phyloP scores from a whole-genome alignment of 352 stramenopile genomes.

The Pythium sp. region DNA sequence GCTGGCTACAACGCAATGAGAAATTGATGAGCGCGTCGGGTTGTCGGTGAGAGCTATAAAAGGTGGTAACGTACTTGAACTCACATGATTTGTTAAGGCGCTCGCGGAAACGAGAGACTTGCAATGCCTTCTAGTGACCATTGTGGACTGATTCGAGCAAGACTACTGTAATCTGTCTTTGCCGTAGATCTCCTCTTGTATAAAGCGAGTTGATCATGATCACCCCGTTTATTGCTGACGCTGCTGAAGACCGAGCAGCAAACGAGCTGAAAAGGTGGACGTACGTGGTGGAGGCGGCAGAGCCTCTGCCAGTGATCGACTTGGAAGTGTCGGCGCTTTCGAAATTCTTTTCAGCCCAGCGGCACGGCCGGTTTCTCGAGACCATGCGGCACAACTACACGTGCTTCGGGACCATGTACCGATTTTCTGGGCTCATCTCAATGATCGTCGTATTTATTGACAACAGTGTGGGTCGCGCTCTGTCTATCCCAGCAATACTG shows the following conservation, averaged over 20 bases:
- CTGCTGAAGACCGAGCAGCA: not conserved
- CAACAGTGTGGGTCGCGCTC: not conserved
- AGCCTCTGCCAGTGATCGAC: conserved; percentile 9
- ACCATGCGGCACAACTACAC: conserved; percentile 12
- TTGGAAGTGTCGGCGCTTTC: not conserved
- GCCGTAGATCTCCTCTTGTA: not conserved
- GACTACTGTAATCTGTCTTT: not conserved
- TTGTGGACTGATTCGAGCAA: not conserved
- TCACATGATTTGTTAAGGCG: not conserved
- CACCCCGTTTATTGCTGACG: not conserved
- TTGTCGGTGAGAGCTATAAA: not conserved
- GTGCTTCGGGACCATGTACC: conserved; percentile 9
- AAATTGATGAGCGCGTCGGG: not conserved
- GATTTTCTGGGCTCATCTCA: not conserved
- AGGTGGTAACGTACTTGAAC: not conserved
- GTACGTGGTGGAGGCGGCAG: conserved; percentile 8
- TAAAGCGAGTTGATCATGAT: not conserved
- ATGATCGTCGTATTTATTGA: conserved; percentile 10
- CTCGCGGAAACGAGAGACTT: not conserved
- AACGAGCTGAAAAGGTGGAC: conserved; percentile 3
- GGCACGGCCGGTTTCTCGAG: conserved; percentile 1
- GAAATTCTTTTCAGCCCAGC: not conserved
- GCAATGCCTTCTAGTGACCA: not conserved
- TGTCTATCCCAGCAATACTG: not conserved
- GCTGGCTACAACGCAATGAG: not conserved